Evolutionary conservation across 495 filamentous ascomycete species (phyloP).

Genomic region (Viridothelium virens): DNA sequence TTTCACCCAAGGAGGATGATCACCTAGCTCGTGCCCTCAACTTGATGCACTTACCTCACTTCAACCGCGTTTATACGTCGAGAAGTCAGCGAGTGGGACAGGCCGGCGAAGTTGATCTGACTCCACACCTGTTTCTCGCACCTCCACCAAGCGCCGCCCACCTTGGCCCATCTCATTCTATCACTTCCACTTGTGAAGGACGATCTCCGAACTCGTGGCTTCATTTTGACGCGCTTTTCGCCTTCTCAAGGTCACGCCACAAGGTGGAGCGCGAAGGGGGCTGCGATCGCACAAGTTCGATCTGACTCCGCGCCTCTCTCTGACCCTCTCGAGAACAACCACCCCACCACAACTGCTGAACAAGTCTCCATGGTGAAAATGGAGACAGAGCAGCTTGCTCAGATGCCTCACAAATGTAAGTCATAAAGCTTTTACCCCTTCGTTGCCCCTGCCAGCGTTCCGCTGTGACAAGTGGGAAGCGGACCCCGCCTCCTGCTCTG

Average conservation of each 20-base stretch:
- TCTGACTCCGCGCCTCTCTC: not conserved
- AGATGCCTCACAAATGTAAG: not conserved
- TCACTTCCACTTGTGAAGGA: not conserved
- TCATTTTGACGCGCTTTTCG: not conserved
- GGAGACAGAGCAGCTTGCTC: not conserved
- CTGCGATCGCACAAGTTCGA: not conserved
- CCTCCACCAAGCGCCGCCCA: no score
- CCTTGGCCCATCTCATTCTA: not conserved
- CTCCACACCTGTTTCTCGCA: no score
- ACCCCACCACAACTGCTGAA: not conserved
- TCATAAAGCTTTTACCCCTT: not conserved
- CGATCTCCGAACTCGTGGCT: not conserved
- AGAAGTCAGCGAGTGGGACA: no score
- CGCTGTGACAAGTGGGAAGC: not conserved
- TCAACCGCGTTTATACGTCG: no score
- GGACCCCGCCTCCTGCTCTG: not conserved
- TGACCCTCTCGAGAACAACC: not conserved
- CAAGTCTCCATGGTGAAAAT: not conserved
- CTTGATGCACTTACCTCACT: not conserved
- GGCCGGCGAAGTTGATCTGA: no score
- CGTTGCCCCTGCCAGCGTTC: not conserved
- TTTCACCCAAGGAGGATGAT: not conserved
- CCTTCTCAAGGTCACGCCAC: not conserved
- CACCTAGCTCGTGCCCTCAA: not conserved
- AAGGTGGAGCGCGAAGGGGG: no score